Base-by-base conservation (phyloP, 129 eudicot species). In the Dittrichia graveolens region DNA sequence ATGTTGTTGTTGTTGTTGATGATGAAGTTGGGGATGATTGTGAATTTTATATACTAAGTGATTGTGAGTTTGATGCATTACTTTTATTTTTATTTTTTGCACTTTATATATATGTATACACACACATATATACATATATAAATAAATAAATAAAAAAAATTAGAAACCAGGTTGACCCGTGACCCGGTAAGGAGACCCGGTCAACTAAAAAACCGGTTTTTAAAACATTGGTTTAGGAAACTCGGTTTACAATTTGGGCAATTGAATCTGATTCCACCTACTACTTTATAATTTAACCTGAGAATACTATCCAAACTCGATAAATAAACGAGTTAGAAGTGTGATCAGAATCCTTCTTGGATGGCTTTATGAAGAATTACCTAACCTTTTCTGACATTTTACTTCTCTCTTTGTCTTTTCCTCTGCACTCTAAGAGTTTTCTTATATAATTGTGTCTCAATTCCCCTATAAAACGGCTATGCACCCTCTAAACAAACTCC, bases 311-410 rank as follows among this genome's bases (percentile, higher is more conserved):
- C 70, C 71, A 31, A 45, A 52, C 67, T 47, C 63, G 13, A 72
- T 49, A 71, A 14, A 49, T 13, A 49, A 67, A 71, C 71, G 35
- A 52, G 77, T 54, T 62, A 35, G 38, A 78, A 43, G 67, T 78
- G 82, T 78, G 77, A 78, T 44, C 15, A 38, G 77, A 78, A 78
- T 78, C 66, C n/a, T 49, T 61, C 13, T 34, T 35, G 37, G 50
- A 54, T 65, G 68, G 45, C 67, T 53, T 71, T 56, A 43, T 19
- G 68, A 47, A 24, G 31, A 47, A 19, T 63, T 61, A 54, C 76
- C 57, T 50, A 58, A 72, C 73, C 68, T 65, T 81, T 71, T 74
- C 68, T 80, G 84, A 74, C 84, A n/a, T n/a, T n/a, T n/a, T n/a
- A 70, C 53, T 80, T 50, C 10, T 16, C 42, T 61, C 0, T n/a